These are phyloP conservation scores for Scutellaria baicalensis DNA, from an alignment of 257 asterid genomes.

Conservation along the genomic window DNA sequence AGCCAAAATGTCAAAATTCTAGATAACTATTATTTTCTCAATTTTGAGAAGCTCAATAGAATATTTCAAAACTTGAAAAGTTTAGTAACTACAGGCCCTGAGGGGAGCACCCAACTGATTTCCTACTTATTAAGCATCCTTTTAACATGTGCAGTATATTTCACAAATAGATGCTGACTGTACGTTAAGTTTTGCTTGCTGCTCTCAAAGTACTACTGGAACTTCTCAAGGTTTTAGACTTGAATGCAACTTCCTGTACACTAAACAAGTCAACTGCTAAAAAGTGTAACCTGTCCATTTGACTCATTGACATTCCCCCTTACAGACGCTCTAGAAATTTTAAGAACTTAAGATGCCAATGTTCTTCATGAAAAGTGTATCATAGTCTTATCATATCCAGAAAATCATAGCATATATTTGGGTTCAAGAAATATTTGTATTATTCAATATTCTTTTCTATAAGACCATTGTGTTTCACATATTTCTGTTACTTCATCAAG, in stretches of 20 bases:
- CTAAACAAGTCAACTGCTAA: not conserved
- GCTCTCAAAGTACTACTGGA: no score
- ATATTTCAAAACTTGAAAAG: not conserved
- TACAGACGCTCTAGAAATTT: no score
- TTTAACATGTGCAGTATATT: not conserved
- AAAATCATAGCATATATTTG: not conserved
- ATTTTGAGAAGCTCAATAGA: not conserved
- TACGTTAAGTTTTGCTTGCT: no score
- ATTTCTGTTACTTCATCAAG: not conserved
- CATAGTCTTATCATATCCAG: no score
- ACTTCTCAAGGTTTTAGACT: no score
- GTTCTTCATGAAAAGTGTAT: no score
- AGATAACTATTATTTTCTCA: not conserved
- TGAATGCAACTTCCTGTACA: not conserved
- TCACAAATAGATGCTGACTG: not conserved
- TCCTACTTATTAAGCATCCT: not conserved
- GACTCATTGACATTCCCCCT: no score
- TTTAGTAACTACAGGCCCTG: not conserved
- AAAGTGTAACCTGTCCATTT: no score
- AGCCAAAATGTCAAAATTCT: not conserved
- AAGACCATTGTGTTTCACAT: not conserved
- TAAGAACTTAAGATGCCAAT: no score
- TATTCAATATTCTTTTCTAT: no score
- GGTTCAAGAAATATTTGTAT: not conserved
- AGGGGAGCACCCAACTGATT: not conserved